phyloP scores from a whole-genome alignment of 176 grass and related monocot species.

The Saccharum spontaneum region DNA sequence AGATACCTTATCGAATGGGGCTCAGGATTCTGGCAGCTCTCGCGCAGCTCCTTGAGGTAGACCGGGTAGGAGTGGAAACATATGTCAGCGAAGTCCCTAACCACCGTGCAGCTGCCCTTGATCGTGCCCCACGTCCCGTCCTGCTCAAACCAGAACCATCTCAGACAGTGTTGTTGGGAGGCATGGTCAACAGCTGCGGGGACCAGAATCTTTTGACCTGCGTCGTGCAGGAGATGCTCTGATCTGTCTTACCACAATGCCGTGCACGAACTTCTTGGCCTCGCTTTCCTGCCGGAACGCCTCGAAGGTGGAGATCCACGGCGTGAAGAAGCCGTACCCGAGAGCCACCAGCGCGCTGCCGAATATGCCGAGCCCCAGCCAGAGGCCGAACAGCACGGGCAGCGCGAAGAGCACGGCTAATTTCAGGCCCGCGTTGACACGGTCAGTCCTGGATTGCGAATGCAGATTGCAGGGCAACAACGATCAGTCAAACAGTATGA shows the following conservation, averaged over 20 bases:
- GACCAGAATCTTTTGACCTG: not conserved
- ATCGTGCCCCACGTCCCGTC: constrained; percentile 97
- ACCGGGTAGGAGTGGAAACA: constrained; percentile 80
- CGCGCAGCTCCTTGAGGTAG: constrained; percentile 72
- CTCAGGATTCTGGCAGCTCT: constrained; percentile 48
- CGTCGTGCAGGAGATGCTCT: not conserved
- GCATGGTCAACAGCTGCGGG: not conserved
- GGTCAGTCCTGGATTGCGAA: constrained; percentile 64
- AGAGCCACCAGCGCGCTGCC: constrained; percentile 75
- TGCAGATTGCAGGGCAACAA: constrained; percentile 30
- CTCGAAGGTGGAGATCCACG: constrained; percentile 96
- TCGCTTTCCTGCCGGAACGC: constrained; percentile 85
- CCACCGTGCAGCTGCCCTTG: constrained; percentile 91
- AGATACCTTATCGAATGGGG: constrained; percentile 78
- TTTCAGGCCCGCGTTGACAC: constrained; percentile 68
- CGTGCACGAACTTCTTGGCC: constrained; percentile 70
- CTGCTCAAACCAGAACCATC: constrained; percentile 41
- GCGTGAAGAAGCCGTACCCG: constrained; percentile 89
- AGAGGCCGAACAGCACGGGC: constrained; percentile 68
- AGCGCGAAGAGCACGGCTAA: constrained; percentile 62
- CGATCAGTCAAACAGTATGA: not conserved
- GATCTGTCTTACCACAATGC: constrained; percentile 56
- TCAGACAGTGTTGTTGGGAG: not conserved
- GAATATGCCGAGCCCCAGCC: constrained; percentile 75
- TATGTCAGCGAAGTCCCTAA: constrained; percentile 83